Evolutionary conservation across 805 yeast species (phyloP), one percentile per base, ranked within the genome.

Genomic region (Barnettozyma californica): DNA sequence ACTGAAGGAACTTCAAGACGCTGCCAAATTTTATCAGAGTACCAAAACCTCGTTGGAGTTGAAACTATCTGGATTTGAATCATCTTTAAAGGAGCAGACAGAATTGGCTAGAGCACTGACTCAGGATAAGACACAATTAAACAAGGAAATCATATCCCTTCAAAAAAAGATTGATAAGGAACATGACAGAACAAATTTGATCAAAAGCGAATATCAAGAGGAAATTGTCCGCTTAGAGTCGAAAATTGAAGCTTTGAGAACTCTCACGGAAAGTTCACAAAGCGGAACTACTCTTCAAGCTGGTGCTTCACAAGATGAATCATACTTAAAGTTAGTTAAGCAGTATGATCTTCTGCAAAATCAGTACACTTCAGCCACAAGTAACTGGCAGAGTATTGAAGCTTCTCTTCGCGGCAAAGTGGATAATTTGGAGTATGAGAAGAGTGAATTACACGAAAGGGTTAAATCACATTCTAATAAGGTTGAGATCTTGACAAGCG

Each of bases 301-400:
- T 16, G 20, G 18, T 13, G 54, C 64, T 1, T 47, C 54, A 5
- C 50, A 67, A 35, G 73, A 70, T 43, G 71, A 68, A n/a, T 72
- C 73, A 13, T 74, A 65, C 46, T 62, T 71, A 27, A 75, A 71
- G 53, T 53, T 76, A 23, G 55, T 69, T 8, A 69, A 71, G 31
- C 75, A 77, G 37, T 81, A 83, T 54, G 79, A 76, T 40, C 67
- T 75, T 14, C 60, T 87, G 19, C 90, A 85, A 58, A 69, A 78
- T 2, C 94, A 90, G 62, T 84, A 87, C 54, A 76, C 86, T 8
- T 75, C 82, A 14, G 85, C 92, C 0, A 84, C 84, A 48, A 88
- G 83, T 53, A 87, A 84, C 62, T 88, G 96, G 95, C 83, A 84
- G 48, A 69, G 81, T 18, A 81, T 89, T 39, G 97, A 94, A 64